Conservation (phyloP, 192 early-diverging fungal genomes). For the Dimargaris xerosporica region DNA sequence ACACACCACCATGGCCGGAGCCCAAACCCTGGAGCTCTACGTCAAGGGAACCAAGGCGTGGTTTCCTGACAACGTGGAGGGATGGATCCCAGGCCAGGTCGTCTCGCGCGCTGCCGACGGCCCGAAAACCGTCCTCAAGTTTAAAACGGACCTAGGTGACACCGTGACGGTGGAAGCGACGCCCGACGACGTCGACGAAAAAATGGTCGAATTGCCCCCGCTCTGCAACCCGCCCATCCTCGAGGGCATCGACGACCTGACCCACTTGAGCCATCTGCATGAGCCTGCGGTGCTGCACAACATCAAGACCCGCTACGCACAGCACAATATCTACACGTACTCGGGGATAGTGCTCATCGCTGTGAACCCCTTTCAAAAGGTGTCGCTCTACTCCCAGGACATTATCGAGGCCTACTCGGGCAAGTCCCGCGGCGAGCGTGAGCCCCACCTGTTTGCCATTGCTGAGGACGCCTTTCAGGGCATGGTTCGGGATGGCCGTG, state of each 20-base stretch:
- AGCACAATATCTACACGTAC: conserved; percentile 97
- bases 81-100: conserved; percentile 48
- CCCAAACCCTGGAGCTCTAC: conserved; percentile 35
- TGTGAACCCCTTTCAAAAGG: conserved; percentile 83
- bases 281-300: conserved; percentile 91
- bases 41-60: conserved; percentile 53
- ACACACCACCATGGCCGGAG: conserved; percentile 2
- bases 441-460: conserved; percentile 98
- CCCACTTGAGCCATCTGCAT: conserved; percentile 89
- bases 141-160: background rate
- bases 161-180: conserved; percentile 42
- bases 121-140: conserved; percentile 1
- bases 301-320: conserved; percentile 73
- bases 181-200: conserved; percentile 44
- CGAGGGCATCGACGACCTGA: conserved; percentile 81
- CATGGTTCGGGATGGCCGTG: conserved; percentile 81
- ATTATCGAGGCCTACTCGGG: conserved; percentile 89
- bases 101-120: background rate
- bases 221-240: conserved; percentile 84
- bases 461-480: conserved; percentile 94
- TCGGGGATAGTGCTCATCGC: conserved; percentile 98
- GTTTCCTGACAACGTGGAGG: conserved; percentile 67
- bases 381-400: conserved; percentile 82
- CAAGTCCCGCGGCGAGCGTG: conserved; percentile 79
- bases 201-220: conserved; percentile 65